Evolutionary conservation across 257 asterid species (phyloP), one percentile per base, ranked within the genome.

Genomic region (Ballota nigra): DNA sequence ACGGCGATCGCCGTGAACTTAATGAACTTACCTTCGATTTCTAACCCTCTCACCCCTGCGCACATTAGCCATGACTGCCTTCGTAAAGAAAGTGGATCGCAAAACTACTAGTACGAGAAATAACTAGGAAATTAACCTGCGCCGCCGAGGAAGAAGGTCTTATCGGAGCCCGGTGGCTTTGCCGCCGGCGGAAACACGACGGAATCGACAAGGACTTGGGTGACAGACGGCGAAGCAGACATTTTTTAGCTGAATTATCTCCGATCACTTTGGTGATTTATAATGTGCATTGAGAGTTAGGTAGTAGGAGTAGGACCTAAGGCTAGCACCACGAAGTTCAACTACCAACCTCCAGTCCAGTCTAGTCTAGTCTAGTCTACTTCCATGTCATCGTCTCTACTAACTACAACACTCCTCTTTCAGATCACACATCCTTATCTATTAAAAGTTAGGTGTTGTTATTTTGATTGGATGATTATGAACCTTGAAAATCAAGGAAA

Each of bases 1-100:
- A 94, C 92, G 0, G 81, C 99, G 12, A 94, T 94, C 4, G 96
- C 92, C 8, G 99, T 94, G 82, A 86, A 84, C 75, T 85, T 90
- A 33, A 91, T 53, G 82, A 88, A 83, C 8, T 77, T 88, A 19
- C 96, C 97, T 69, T 82, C 79, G 53, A 90, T 87, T 53, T 87
- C 84, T 78, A 93, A 11, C 22, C 96, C 96, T 66, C 97, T 82
- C 73, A 13, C 85, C 72, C 98, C 98, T 89, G 86, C 74, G 34
- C 73, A 66, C 70, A n/a, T 74, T 71, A 82, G 73, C 76, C 68
- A 63, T 10, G 16, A 28, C 58, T 75, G 9, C 16, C 49, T 18
- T 31, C 16, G 3, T 5, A 15, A 3, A 0, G 40, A n/a, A n/a
- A n/a, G n/a, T 15, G 11, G 12, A 11, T 36, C 0, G n/a, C 20